phyloP scores from a whole-genome alignment of 2,329 filamentous ascomycete genomes.

The Clarireedia homoeocarpa region DNA sequence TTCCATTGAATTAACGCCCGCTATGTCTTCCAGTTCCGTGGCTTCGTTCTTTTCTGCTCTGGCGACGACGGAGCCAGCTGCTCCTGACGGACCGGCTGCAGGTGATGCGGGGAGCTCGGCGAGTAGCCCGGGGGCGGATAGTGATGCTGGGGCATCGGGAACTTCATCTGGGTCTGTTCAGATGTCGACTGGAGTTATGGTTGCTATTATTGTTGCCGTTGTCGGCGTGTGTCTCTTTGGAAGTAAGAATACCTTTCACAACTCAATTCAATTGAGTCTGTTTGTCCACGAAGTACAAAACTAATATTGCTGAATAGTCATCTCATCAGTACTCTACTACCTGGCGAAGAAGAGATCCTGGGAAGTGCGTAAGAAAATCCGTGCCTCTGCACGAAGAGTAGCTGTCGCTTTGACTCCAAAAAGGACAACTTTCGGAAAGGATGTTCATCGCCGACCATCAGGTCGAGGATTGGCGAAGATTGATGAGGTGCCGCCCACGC shows the following conservation, averaged over 20 bases:
- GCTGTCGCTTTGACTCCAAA: conserved; percentile 55
- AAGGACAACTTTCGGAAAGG: conserved; percentile 51
- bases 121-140: conserved; percentile 36
- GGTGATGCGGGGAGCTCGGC: conserved; percentile 30
- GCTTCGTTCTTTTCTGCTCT: conserved; percentile 25
- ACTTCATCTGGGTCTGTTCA: conserved; percentile 49
- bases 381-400: conserved; percentile 57
- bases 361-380: conserved; percentile 66
- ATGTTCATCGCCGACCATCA: conserved; percentile 38
- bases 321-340: conserved; percentile 60
- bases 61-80: conserved; percentile 23
- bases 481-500: conserved; percentile 53
- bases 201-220: conserved; percentile 69
- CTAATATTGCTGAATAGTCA: conserved; percentile 12
- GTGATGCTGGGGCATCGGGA: conserved; percentile 59
- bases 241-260: conserved; percentile 41
- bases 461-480: conserved; percentile 38
- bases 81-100: conserved; percentile 24
- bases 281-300: no score
- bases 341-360: conserved; percentile 79
- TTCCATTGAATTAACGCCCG: conserved; percentile 22
- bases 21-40: conserved; percentile 28
- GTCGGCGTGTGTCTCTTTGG: conserved; percentile 59
- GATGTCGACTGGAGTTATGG: conserved; percentile 60
- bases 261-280: no score